Percentiles rank a stretch among this genome's conserved stretches.
Conservation (phyloP, 352 stramenopile genomes). For the Pythium myriotylum region DNA sequence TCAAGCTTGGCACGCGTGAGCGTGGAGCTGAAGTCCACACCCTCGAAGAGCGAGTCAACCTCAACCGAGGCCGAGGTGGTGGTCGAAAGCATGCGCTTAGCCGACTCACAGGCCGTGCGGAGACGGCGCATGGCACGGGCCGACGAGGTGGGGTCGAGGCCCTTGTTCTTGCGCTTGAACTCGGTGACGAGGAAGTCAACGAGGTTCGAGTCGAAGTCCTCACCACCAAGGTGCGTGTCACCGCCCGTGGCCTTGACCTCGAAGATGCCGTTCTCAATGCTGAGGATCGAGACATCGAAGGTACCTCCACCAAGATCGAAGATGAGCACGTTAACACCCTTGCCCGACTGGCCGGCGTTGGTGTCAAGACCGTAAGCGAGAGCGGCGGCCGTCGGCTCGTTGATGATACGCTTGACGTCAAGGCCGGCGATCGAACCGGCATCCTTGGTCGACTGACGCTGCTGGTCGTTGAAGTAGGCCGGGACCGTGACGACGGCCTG, state of each 20-base stretch:
- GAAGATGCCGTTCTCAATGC: conserved; percentile 98
- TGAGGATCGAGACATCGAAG: conserved; percentile 99
- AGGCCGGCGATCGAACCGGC: conserved; percentile 98
- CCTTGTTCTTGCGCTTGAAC: conserved; percentile 93
- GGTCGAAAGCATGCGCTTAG: conserved; percentile 93
- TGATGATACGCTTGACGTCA: conserved; percentile 99
- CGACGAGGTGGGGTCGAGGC: conserved; percentile 90
- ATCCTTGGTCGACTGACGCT: conserved; percentile 99
- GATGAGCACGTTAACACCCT: conserved; percentile 94
- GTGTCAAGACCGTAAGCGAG: conserved; percentile 96
- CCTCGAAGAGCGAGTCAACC: conserved; percentile 92
- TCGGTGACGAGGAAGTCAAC: conserved; percentile 94
- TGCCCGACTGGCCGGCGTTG: conserved; percentile 66
- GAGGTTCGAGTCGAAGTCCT: conserved; percentile 99
- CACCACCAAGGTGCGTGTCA: conserved; percentile 99
- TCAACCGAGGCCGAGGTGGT: conserved; percentile 90
- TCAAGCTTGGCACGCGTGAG: conserved; percentile 92
- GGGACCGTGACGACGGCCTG: conserved; percentile 99
- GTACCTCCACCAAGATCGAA: conserved; percentile 98
- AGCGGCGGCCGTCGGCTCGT: conserved; percentile 97
- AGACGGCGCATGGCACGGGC: conserved; percentile 94
- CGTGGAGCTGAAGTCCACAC: conserved; percentile 91
- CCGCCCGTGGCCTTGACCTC: conserved; percentile 99
- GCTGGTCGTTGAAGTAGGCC: conserved; percentile 99
- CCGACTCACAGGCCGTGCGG: conserved; percentile 96